Evolutionary conservation across 768 basidiomycete genomes (phyloP), one percentile per base, ranked within the genome.

Genomic region (Tricholomella constricta): DNA sequence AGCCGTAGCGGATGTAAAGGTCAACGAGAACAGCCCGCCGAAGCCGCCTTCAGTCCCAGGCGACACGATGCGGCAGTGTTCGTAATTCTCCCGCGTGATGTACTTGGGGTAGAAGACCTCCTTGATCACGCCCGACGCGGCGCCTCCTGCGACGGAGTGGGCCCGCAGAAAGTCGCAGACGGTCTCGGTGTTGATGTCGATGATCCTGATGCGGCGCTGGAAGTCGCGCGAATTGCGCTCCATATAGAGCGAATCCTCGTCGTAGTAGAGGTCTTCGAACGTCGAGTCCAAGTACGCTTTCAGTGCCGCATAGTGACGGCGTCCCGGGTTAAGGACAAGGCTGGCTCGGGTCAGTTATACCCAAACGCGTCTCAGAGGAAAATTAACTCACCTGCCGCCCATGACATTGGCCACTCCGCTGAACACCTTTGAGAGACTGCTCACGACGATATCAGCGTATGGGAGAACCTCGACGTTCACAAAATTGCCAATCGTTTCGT

Each of bases 201-300:
- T 92, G 48, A 75, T 67, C 50, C 76, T 76, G 59, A 94, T 80
- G 49, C 96, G 91, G 7, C 73, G 76, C 46, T 78, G 72, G 75
- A 96, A 98, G 72, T 97, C 87, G 45, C 96, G 91, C 15, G 96
- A 98, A 72, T 99, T 99, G 59, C 95, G 89, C 67, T 99, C 96
- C 89, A 99, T 90, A 77, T 86, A 96, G 51, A 98, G 84, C 36
- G 91, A 94, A 64, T 99, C 96, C 67, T 94, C 91, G 63, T 83
- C 79, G 59, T 88, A 98, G 72, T 92, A 98, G 20, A 75, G 73
- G 65, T 99, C 95, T 66, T 96, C 91, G 68, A 85, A 98, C 6
- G 67, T 73, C 7, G 73, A 58, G 7, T 70, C 63, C 62, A 93
- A 74, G 42, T 83, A 71, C 0, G 72, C 63, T 62, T 89, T 92